Percentiles rank a stretch among this genome's conserved stretches.
Conservation (phyloP, 2,329 filamentous ascomycete genomes). For the Hansfordia pulvinata region DNA sequence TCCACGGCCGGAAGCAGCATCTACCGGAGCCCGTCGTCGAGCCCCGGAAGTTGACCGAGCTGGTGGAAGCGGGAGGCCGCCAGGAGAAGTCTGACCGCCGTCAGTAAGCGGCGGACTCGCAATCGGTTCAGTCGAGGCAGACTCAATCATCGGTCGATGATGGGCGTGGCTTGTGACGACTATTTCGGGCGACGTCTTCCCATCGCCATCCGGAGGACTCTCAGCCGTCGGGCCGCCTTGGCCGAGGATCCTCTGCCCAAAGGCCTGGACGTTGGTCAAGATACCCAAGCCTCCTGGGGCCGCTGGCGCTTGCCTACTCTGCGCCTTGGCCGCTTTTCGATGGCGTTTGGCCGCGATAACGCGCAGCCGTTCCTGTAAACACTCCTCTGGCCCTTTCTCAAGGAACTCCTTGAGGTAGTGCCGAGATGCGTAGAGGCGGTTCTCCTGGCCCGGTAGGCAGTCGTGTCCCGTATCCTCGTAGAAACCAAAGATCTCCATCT, state of each 20-base stretch:
- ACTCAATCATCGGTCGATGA: slow-evolving; percentile 12
- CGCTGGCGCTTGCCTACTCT: slow-evolving; percentile 3
- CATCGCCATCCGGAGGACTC: slow-evolving; percentile 4
- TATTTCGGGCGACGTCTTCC: slow-evolving; percentile 19
- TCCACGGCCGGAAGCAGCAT: too few species aligned
- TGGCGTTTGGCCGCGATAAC: slow-evolving; percentile 12
- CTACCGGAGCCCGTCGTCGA: too few species aligned
- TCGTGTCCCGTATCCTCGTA: too few species aligned
- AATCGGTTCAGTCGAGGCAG: slow-evolving; percentile 10
- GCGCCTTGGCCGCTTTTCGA: slow-evolving; percentile 4
- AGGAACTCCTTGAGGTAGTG: slow-evolving; percentile 40
- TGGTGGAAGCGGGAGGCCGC: too few species aligned
- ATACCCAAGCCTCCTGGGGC: slow-evolving; percentile 6
- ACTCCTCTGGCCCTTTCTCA: slow-evolving; percentile 37
- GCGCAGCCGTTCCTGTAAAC: slow-evolving; percentile 36
- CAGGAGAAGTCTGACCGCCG: too few species aligned
- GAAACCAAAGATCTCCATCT: slow-evolving; percentile 44
- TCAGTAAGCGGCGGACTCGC: too few species aligned
- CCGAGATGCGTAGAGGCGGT: slow-evolving; percentile 35
- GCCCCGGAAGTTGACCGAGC: too few species aligned
- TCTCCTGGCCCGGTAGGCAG: slow-evolving; percentile 20
- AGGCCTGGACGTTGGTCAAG: slow-evolving; percentile 12
- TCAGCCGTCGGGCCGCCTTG: slow-evolving; percentile 6
- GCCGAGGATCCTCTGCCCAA: slow-evolving; percentile 13
- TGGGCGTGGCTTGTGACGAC: slow-evolving; percentile 18